Percentiles rank a stretch among this genome's conserved stretches.
Evolutionary conservation across 2,329 filamentous ascomycete genomes (phyloP).

Genomic region (Blastomyces percursus): DNA sequence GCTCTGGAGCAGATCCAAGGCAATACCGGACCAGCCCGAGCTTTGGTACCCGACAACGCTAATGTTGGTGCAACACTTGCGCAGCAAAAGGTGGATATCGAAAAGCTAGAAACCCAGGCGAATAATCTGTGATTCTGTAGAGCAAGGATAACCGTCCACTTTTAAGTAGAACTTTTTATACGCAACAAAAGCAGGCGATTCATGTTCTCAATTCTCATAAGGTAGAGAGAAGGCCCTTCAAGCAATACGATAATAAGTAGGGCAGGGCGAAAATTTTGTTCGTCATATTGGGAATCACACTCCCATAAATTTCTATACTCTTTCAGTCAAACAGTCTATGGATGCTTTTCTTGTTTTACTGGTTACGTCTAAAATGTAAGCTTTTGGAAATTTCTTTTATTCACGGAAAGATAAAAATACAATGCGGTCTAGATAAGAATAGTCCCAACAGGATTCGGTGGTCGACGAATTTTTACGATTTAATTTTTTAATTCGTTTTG

Average conservation of each 20-base stretch:
- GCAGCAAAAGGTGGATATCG: conserved; percentile 15
- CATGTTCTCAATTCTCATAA: too few relatives aligned
- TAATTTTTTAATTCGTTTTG: not conserved
- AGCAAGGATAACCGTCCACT: not conserved
- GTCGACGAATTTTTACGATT: not conserved
- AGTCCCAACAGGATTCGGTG: not conserved
- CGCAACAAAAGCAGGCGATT: too few relatives aligned
- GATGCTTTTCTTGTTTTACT: too few relatives aligned
- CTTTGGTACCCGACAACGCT: conserved; percentile 9
- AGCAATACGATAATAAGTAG: too few relatives aligned
- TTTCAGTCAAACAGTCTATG: too few relatives aligned
- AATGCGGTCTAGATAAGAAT: not conserved
- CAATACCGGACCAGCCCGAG: conserved; percentile 13
- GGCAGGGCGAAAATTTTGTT: not conserved
- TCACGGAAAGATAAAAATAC: not conserved
- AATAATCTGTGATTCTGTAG: conserved; percentile 7
- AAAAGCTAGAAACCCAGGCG: conserved; percentile 13
- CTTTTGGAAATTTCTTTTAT: too few relatives aligned
- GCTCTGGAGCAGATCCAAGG: conserved; percentile 31
- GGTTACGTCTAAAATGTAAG: too few relatives aligned
- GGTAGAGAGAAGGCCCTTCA: too few relatives aligned
- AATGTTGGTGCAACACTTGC: conserved; percentile 6
- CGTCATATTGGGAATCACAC: not conserved
- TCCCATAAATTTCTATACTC: not conserved
- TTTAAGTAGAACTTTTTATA: not conserved